These are phyloP conservation scores for Diphasiastrum complanatum DNA, from an alignment of 83 land plant genomes.

Conservation along the genomic window DNA sequence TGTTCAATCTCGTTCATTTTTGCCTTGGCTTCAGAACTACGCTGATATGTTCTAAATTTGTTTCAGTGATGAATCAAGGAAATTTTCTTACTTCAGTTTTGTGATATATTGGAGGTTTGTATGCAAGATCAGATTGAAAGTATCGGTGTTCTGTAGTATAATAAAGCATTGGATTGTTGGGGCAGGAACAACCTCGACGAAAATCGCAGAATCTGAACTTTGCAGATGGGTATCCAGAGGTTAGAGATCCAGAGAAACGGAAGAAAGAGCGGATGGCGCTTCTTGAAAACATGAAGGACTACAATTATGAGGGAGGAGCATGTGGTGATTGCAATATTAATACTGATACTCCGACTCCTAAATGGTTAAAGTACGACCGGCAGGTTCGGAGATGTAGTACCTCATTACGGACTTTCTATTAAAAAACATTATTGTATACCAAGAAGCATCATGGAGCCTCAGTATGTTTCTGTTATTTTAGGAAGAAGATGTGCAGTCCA, in stretches of 20 bases:
- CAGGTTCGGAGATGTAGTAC: too few relatives aligned
- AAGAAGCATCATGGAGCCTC: neutral
- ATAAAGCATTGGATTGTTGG: neutral
- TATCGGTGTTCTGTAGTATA: neutral
- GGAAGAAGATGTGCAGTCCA: too few relatives aligned
- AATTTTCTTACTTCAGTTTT: neutral
- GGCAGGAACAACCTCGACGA: conserved; percentile 35
- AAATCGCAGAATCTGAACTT: conserved; percentile 37
- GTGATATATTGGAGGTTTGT: neutral
- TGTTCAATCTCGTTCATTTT: neutral
- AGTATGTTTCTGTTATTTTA: neutral
- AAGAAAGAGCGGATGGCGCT: conserved; percentile 14
- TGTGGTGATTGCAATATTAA: conserved; percentile 20
- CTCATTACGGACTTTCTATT: too few relatives aligned
- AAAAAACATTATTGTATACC: neutral
- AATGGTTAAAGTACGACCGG: conserved; percentile 38
- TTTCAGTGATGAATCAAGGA: neutral
- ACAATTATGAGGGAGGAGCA: conserved; percentile 28
- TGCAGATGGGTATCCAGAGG: conserved; percentile 38
- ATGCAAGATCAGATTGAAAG: neutral
- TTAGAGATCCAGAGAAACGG: conserved; percentile 24
- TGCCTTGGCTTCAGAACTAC: neutral
- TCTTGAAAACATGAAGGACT: conserved; percentile 22
- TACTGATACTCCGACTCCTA: conserved; percentile 19
- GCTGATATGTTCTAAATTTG: neutral